These are phyloP conservation scores for Claviceps quebecensis DNA, from an alignment of 2,329 filamentous ascomycete genomes.

Conservation along the genomic window DNA sequence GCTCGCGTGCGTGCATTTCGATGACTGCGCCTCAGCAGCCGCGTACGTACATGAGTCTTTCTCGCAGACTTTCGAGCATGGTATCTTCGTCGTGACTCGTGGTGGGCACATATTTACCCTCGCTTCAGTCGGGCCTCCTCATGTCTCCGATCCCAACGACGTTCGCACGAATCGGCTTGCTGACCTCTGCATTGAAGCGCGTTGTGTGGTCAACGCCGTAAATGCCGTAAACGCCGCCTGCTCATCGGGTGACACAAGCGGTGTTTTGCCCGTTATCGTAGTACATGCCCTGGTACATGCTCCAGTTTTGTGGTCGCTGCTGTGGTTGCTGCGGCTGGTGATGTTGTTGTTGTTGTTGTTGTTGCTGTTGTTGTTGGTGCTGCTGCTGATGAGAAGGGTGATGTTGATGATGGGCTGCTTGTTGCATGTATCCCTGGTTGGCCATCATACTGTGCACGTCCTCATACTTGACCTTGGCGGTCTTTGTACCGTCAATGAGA, in stretches of 20 bases:
- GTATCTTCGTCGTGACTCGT: too few species aligned
- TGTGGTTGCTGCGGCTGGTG: constrained; percentile 14
- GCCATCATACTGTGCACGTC: constrained; percentile 17
- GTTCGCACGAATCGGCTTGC: too few species aligned
- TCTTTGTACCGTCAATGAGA: constrained; percentile 18
- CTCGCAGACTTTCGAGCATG: too few species aligned
- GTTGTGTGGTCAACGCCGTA: background rate
- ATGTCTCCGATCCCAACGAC: too few species aligned
- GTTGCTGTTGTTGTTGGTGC: constrained; percentile 15
- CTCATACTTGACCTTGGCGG: constrained; percentile 27
- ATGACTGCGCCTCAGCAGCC: too few species aligned
- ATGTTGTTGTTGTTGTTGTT: constrained; percentile 15
- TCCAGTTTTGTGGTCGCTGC: constrained; percentile 17
- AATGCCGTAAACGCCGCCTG: background rate
- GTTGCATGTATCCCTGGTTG: constrained; percentile 14
- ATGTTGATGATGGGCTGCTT: constrained; percentile 1
- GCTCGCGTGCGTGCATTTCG: too few species aligned
- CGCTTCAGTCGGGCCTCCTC: too few species aligned
- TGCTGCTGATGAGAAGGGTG: constrained; percentile 3
- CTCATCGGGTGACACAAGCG: constrained; percentile 5
- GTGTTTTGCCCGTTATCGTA: constrained; percentile 11
- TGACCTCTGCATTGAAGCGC: too few species aligned
- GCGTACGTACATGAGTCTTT: too few species aligned
- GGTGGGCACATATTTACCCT: too few species aligned
- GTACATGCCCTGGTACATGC: constrained; percentile 19